These are phyloP conservation scores for Cardamine occulta DNA, from an alignment of 345 rosid genomes.

Conservation along the genomic window DNA sequence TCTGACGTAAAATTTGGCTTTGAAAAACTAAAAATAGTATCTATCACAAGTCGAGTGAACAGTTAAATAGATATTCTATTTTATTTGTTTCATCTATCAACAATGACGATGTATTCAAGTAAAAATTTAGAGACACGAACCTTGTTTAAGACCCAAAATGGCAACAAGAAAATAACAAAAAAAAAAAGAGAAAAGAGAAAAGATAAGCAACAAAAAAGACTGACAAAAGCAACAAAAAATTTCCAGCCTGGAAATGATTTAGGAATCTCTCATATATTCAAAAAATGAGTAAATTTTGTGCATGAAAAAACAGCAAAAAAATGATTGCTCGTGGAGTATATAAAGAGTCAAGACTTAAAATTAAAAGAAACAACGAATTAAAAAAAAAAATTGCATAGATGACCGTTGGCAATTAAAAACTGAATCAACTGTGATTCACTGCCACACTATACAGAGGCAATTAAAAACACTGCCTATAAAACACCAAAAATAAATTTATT, in stretches of 20 bases:
- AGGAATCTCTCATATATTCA: constrained; percentile 18
- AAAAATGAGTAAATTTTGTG: neutral
- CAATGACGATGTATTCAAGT: constrained; percentile 13
- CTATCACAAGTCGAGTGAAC: neutral
- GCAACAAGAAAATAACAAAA: constrained; percentile 32
- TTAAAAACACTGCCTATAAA: neutral
- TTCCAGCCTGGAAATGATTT: constrained; percentile 26
- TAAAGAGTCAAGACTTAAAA: constrained; percentile 4
- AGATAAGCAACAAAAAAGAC: constrained; percentile 17
- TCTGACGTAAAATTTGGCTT: constrained; percentile 1
- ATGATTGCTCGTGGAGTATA: constrained; percentile 29
- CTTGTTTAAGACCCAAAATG: constrained; percentile 19
- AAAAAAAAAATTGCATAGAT: constrained; percentile 5
- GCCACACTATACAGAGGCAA: constrained; percentile 8
- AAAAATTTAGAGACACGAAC: constrained; percentile 8
- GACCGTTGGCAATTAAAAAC: constrained; percentile 49
- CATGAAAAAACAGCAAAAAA: neutral
- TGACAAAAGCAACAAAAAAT: constrained; percentile 1
- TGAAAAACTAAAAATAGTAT: neutral
- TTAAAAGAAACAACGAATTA: neutral
- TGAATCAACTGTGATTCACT: constrained; percentile 34
- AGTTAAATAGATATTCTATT: neutral
- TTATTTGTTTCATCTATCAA: constrained; percentile 3
- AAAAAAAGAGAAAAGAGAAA: neutral
- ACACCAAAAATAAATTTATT: neutral